Percentiles rank a stretch among this genome's conserved stretches.
These are phyloP conservation scores for Zasmidium angulare DNA, from an alignment of 2,329 filamentous ascomycete species.

Conservation along the genomic window DNA sequence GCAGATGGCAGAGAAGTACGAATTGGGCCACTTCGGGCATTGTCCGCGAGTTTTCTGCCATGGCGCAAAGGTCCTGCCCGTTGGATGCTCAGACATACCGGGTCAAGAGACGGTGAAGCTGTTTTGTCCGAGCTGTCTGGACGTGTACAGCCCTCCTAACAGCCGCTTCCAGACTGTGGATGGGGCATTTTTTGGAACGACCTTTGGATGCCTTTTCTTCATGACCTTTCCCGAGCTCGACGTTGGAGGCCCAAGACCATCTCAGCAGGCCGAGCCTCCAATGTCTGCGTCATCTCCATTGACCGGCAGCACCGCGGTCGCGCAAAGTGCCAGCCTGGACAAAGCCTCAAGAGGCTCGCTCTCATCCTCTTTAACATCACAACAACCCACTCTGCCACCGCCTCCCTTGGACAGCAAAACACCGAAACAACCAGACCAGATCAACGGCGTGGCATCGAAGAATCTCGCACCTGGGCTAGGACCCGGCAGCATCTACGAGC, in stretches of 20 bases:
- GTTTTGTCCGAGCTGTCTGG: slow-evolving; percentile 93
- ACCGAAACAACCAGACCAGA: slow-evolving; percentile 52
- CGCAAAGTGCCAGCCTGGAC: slow-evolving; percentile 7
- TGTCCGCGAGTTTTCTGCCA: slow-evolving; percentile 95
- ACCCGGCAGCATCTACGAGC: slow-evolving; percentile 81
- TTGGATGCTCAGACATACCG: slow-evolving; percentile 90
- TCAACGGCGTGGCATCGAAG: slow-evolving; percentile 83
- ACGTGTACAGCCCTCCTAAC: slow-evolving; percentile 96
- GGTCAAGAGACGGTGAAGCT: slow-evolving; percentile 98
- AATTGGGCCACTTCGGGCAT: slow-evolving; percentile 90
- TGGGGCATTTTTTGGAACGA: slow-evolving; percentile 96
- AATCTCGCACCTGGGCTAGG: slow-evolving; percentile 91
- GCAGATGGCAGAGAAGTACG: slow-evolving; percentile 99
- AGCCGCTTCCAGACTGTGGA: slow-evolving; percentile 96
- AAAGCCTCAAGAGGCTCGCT: slow-evolving; percentile 29
- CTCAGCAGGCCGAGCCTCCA: slow-evolving; percentile 11
- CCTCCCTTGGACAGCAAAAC: slow-evolving; percentile 11
- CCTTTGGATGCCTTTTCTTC: slow-evolving; percentile 94
- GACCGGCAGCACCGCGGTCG: slow-evolving; percentile 8
- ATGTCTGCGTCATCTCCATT: slow-evolving; percentile 18
- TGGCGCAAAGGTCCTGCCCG: slow-evolving; percentile 83
- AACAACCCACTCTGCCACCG: slow-evolving; percentile 27
- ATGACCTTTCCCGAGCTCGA: slow-evolving; percentile 98
- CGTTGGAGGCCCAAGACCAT: slow-evolving; percentile 51
- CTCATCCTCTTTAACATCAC: slow-evolving; percentile 32